phyloP scores from a whole-genome alignment of 257 asterid species.

The Lycium ferocissimum region DNA sequence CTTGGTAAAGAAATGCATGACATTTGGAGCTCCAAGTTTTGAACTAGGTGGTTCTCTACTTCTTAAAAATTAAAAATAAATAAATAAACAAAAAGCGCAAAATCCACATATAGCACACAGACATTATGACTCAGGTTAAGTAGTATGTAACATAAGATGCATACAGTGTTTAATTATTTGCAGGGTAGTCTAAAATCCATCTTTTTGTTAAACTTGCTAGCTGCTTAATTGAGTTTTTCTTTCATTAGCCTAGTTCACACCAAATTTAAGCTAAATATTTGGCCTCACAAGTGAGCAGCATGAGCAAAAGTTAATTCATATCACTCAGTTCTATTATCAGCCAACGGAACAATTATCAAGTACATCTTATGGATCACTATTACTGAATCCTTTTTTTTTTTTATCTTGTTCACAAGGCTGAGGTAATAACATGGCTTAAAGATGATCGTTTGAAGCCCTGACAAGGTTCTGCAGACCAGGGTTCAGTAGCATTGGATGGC shows the following conservation, averaged over 20 bases:
- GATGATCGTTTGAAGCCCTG: neutral
- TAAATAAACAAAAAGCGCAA: neutral
- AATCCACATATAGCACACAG: neutral
- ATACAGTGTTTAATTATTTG: neutral
- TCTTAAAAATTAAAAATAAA: too few relatives aligned
- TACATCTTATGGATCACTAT: neutral
- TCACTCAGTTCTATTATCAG: neutral
- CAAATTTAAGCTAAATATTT: conserved; percentile 27
- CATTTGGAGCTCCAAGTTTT: neutral
- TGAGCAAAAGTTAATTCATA: conserved; percentile 22
- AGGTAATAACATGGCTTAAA: neutral
- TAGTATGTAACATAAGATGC: neutral
- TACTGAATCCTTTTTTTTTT: neutral
- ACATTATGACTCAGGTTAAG: neutral
- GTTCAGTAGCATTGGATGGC: neutral
- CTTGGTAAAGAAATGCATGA: neutral
- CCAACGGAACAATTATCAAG: conserved; percentile 10
- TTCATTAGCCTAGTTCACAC: conserved; percentile 32
- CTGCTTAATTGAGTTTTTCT: conserved; percentile 13
- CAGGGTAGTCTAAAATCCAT: neutral
- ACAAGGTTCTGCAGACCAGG: neutral
- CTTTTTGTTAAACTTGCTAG: neutral
- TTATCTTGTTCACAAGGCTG: neutral
- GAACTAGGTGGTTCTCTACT: neutral
- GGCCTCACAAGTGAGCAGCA: conserved; percentile 27